Evolutionary conservation across 2,329 filamentous ascomycete species (phyloP), one percentile per base, ranked within the genome.

Genomic region (Trichoderma asperellum): DNA sequence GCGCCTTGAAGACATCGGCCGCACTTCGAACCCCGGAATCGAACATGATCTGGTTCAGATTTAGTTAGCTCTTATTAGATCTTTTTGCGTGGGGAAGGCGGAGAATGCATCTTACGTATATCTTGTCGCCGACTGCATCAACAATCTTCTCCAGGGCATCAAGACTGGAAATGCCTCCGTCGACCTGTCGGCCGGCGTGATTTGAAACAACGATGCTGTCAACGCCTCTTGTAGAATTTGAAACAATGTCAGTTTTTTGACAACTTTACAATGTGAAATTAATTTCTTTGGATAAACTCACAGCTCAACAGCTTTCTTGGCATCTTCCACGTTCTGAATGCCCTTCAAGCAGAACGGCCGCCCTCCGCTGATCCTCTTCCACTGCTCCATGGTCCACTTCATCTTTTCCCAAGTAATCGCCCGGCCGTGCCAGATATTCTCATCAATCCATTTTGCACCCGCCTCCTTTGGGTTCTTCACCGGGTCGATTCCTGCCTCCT

Each of bases 381-480:
- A 91, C 56, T 85, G 81, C 74, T 86, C 80, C 70, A 88, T 87
- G 57, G 89, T 76, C 87, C 88, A 90, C 3, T 83, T 83, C 29
- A 89, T 82, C 73, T 88, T 88, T 60, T 88, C 86, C 88, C 88
- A 91, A n/a, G 81, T 84, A 76, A 85, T 87, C 6, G 87, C 86
- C 2, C 85, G 81, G 0, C 88, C 88, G 76, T 91, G 88, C 87
- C 88, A 90, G 58, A 90, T 82, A 57, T 73, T 76, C 24, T 58
- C 67, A 73, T 91, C 88, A 71, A 90, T 90, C 88, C 88, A 91
- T 70, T 86, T 83, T 0, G 85, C 83, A 2, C 86, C 85, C 0
- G 87, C 88, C 70, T 84, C 82, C 47, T 87, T 84, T 1, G 83
- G 82, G 62, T 71, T 57, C 47, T 71, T 70, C 12, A 16, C 58